These are phyloP conservation scores for Bimuria novae-zelandiae DNA, from an alignment of 2,329 filamentous ascomycete species.

Conservation along the genomic window DNA sequence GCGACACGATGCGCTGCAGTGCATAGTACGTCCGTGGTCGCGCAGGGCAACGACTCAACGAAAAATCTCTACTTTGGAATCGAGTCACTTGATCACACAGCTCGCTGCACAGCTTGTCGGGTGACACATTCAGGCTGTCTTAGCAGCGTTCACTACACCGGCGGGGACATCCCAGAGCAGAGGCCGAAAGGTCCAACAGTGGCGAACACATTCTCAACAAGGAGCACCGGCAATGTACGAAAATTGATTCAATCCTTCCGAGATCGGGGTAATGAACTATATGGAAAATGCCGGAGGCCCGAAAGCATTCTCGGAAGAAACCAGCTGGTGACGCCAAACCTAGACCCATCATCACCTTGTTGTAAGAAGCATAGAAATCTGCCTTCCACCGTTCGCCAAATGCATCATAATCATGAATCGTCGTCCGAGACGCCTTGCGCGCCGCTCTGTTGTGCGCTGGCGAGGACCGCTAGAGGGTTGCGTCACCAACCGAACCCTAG, in stretches of 20 bases:
- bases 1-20: too few species aligned
- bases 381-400: constrained; percentile 7
- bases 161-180: too few species aligned
- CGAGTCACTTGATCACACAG: too few species aligned
- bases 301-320: constrained; percentile 24
- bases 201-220: too few species aligned
- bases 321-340: constrained; percentile 34
- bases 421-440: not conserved
- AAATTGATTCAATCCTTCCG: constrained; percentile 17
- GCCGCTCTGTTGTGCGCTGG: not conserved
- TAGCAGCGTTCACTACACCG: too few species aligned
- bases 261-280: constrained; percentile 25
- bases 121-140: too few species aligned
- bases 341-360: constrained; percentile 26
- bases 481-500: constrained; percentile 24
- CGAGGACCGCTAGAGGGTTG: not conserved
- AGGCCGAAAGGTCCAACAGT: too few species aligned
- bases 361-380: constrained; percentile 2
- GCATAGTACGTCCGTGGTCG: too few species aligned
- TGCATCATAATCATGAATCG: constrained; percentile 2
- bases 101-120: too few species aligned
- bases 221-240: too few species aligned
- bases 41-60: too few species aligned
- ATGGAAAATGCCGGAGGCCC: constrained; percentile 27
- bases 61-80: too few species aligned